These are phyloP conservation scores for Symbiodinium natans DNA, from an alignment of 73 alveolate species.

Conservation along the genomic window DNA sequence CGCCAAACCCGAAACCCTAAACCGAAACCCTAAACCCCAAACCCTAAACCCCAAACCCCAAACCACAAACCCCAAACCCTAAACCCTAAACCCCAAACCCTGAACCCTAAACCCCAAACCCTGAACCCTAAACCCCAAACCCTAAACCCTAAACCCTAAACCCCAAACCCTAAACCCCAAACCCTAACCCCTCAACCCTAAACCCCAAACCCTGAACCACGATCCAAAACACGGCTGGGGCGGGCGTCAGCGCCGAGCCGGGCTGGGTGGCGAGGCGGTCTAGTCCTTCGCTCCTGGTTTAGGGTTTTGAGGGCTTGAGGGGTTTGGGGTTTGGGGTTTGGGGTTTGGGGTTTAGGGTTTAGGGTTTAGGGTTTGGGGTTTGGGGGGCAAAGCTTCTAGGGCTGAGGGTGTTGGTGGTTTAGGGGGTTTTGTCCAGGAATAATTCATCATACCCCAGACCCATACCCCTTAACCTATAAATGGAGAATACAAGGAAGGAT, in stretches of 20 bases:
- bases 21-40: no score
- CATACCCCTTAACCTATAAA: no score
- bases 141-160: not conserved
- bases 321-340: not conserved
- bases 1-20: no score
- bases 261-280: not conserved
- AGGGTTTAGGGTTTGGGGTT: not conserved
- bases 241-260: not conserved
- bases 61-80: no score
- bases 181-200: not conserved
- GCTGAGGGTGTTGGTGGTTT: not conserved
- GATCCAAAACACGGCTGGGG: not conserved
- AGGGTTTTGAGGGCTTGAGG: not conserved
- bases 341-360: not conserved
- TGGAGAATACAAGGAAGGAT: no score
- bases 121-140: not conserved
- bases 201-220: not conserved
- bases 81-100: no score
- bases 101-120: no score
- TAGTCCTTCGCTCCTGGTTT: not conserved
- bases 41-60: no score
- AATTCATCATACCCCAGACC: no score
- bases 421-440: not conserved
- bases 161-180: not conserved
- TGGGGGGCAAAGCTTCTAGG: not conserved